A percentile compares a stretch with the other conserved stretches of the same genome.
phyloP scores from a whole-genome alignment of 106 monocot species.

The Cymbidium sinense region DNA sequence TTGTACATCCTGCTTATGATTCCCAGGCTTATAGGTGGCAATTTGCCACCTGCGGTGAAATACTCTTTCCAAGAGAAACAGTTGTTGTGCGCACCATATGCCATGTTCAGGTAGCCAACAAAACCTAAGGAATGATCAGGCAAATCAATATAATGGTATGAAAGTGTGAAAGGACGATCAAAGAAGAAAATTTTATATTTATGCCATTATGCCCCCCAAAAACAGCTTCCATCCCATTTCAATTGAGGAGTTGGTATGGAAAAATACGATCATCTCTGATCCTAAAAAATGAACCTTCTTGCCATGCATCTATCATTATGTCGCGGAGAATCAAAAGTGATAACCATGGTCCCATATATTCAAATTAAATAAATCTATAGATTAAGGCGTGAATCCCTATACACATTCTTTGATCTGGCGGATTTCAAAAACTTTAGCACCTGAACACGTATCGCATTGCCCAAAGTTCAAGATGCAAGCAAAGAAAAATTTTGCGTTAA shows the following conservation, averaged over 20 bases:
- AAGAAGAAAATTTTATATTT: neutral
- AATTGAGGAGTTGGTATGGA: neutral
- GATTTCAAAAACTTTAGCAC: too few relatives aligned
- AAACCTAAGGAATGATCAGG: neutral
- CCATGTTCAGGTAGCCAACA: conserved; percentile 17
- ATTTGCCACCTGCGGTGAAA: neutral
- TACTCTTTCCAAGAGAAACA: conserved; percentile 9
- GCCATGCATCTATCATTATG: neutral
- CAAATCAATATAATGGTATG: neutral
- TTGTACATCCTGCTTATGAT: conserved; percentile 7
- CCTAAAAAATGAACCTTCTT: neutral
- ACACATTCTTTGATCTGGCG: too few relatives aligned
- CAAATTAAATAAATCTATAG: too few relatives aligned
- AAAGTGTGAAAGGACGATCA: neutral
- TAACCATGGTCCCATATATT: too few relatives aligned
- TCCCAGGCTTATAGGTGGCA: conserved; percentile 2
- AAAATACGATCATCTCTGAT: too few relatives aligned
- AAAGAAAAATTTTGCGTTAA: too few relatives aligned
- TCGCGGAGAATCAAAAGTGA: neutral
- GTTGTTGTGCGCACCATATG: conserved; percentile 10
- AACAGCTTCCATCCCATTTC: neutral
- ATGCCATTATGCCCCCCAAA: too few relatives aligned
- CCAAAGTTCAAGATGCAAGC: too few relatives aligned
- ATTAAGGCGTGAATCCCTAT: too few relatives aligned
- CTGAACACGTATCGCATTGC: too few relatives aligned